Percentiles rank a stretch among this genome's conserved stretches.
Evolutionary conservation across 2,329 filamentous ascomycete species (phyloP).

Genomic region (Cryoendolithus antarcticus): DNA sequence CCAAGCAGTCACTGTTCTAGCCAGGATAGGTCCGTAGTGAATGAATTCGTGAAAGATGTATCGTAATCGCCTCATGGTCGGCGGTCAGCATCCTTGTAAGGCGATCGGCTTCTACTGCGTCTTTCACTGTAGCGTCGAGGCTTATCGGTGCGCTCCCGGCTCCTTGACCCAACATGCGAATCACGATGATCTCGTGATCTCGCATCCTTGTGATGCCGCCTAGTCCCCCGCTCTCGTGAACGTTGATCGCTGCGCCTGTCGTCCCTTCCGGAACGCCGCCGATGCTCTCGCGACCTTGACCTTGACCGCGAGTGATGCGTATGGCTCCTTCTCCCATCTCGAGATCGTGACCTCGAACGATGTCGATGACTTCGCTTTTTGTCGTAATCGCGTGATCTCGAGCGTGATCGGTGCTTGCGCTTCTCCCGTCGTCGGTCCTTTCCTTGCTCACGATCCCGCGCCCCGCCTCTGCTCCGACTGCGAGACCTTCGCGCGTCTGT

Average conservation of each 20-base stretch:
- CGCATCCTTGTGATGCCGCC: too few species aligned
- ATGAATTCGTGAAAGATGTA: too few species aligned
- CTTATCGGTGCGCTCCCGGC: neutral
- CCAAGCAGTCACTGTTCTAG: too few species aligned
- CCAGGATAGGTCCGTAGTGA: too few species aligned
- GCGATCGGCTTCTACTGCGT: neutral
- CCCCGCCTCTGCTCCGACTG: slow-evolving; percentile 12
- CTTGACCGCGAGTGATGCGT: slow-evolving; percentile 2
- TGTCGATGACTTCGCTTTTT: slow-evolving; percentile 14
- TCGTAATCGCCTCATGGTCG: neutral
- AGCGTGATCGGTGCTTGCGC: slow-evolving; percentile 15
- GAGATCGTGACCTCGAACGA: slow-evolving; percentile 10
- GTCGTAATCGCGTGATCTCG: slow-evolving; percentile 16
- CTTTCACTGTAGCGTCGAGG: too few species aligned
- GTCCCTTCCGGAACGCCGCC: neutral
- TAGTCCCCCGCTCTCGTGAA: too few species aligned
- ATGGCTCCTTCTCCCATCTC: slow-evolving; percentile 7
- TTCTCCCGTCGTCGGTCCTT: slow-evolving; percentile 10
- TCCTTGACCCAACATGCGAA: neutral
- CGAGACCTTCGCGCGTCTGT: slow-evolving; percentile 11
- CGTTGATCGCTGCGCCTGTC: neutral
- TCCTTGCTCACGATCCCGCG: slow-evolving; percentile 6
- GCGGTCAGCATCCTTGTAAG: neutral
- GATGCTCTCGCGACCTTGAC: neutral
- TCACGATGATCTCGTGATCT: too few species aligned